Base-by-base conservation (phyloP, 2,329 filamentous ascomycete genomes). In the Neonectria coccinea region DNA sequence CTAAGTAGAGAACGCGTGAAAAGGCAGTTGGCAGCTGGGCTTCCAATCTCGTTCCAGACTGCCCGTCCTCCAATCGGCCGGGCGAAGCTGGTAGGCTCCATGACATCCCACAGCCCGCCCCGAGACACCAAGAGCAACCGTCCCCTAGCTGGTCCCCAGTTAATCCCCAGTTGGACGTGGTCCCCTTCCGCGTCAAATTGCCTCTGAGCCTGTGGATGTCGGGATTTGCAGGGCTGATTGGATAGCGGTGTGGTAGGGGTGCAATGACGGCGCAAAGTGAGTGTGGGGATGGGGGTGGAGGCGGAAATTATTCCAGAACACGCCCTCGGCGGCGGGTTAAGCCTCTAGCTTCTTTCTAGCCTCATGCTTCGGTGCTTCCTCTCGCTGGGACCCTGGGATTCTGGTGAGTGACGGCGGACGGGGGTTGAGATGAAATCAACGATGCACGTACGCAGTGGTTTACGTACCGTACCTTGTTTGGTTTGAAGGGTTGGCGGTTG, bases 281-380 rank as follows among this genome's bases (percentile, higher is more conserved):
- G 25, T 67, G 71, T 73, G 71, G 70, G 60, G 70, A 67, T 62
- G 47, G 59, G 59, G 47, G 55, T 50, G 58, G 29, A 52, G 61
- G 64, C 65, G 70, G 65, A 73, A 73, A 70, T 73, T 67, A 67
- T 70, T 70, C 71, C 68, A 73, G 70, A 71, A 73, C 63, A 62
- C 53, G 51, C 51, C 64, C 63, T 50, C 36, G 48, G 57, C 53
- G 51, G 56, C 47, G 50, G 59, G 59, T 54, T 42, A 52, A 59
- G 27, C 58, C 53, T 66, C 55, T 64, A 72, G 70, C 50, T 54
- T 58, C 41, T 44, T 59, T 62, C 66, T 59, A 66, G 42, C 59
- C 62, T 59, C 48, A 25, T 51, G 29, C 64, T 69, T 60, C 55
- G n/a, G 16, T 20, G n/a, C 39, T 20, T 20, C 39, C 39, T 42